Evolutionary conservation across 257 asterid species (phyloP), one percentile per base, ranked within the genome.

Genomic region (Cynanchum wilfordii): DNA sequence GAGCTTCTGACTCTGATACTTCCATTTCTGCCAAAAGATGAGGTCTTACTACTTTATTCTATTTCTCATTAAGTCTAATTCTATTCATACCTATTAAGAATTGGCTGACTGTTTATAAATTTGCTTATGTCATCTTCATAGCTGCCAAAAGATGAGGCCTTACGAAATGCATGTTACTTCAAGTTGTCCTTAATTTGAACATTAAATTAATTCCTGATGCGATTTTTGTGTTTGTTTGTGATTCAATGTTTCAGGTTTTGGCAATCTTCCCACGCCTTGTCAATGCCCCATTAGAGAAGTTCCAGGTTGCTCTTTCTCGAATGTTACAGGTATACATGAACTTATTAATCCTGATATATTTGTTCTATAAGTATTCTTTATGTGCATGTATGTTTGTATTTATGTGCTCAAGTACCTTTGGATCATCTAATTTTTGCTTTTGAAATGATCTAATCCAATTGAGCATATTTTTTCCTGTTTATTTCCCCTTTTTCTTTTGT

Each of bases 1-100:
- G 94, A 92, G 68, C 82, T 95, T 83, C 84, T 95, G 77, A 80
- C 90, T 82, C 91, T 95, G 63, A 78, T 92, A 70, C 84, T 95
- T 51, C 92, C 97, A n/a, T 95, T 86, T 90, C 85, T 92, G 78
- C 84, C 90, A 56, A 91, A 82, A 81, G 93, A 89, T 22, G 97
- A 95, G 99, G 99, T 95, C 63, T 76, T 72, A 74, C 70, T 75
- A 56, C 79, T 69, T 44, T 69, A 68, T 71, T 70, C 64, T 56
- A 68, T 54, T 77, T 62, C 45, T 15, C 33, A 30, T 30, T 30
- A 33, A 70, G 76, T 25, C 50, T 40, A 77, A 44, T 70, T 72
- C 42, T 33, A 40, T 56, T 74, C 60, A n/a, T 38, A 69, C 78
- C 42, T 30, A 49, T 77, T 33, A 69, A 33, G 71, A 63, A 76